Conservation (phyloP, 352 stramenopile genomes). For the Pythium biforme region DNA sequence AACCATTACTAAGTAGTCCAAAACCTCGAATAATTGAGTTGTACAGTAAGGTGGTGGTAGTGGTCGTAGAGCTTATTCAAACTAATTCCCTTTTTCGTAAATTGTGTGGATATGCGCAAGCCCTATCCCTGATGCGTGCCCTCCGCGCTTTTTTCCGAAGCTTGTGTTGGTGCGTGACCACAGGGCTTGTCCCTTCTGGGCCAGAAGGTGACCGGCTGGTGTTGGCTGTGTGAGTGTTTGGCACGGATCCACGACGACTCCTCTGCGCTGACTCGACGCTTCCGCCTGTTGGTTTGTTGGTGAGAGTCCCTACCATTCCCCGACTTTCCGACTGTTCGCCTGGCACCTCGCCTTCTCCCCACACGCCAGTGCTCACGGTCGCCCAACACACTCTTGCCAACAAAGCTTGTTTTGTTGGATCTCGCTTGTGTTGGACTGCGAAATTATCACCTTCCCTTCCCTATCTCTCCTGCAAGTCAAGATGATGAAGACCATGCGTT, state of each 20-base stretch:
- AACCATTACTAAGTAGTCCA: background rate
- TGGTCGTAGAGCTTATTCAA: background rate
- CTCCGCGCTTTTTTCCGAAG: background rate
- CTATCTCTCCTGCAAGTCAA: too few relatives aligned
- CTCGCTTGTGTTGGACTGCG: background rate
- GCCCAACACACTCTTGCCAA: background rate
- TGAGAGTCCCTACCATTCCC: background rate
- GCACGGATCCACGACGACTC: too few relatives aligned
- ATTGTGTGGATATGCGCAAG: background rate
- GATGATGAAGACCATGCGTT: conserved; percentile 13
- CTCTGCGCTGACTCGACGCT: conserved; percentile 6
- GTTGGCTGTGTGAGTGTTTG: background rate
- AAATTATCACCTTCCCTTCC: conserved; percentile 14
- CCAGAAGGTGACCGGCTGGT: background rate
- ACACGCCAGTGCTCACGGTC: background rate
- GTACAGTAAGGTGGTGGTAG: background rate
- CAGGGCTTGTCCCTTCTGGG: too few relatives aligned
- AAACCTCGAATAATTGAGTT: background rate
- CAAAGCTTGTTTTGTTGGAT: conserved; percentile 4
- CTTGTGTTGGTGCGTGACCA: background rate
- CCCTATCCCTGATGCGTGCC: background rate
- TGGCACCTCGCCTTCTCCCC: background rate
- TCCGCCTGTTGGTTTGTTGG: conserved; percentile 8
- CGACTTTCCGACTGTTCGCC: conserved; percentile 7
- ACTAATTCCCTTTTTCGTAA: background rate